These are phyloP conservation scores for Nakaseomyces nivariensis DNA, from an alignment of 1,139 yeast species.

Conservation along the genomic window DNA sequence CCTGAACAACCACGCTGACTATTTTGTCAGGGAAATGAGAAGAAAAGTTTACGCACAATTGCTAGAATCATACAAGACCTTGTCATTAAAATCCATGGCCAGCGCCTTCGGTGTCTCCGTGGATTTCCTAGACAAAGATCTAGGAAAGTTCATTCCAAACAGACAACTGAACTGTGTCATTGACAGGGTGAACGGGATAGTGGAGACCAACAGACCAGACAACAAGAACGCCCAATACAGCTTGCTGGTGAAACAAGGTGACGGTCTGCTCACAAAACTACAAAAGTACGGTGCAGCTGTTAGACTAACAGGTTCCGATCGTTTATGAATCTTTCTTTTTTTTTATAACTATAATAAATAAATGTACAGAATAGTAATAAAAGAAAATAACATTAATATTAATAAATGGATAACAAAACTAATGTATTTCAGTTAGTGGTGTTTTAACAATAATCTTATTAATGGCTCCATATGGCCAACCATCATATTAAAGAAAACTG, in stretches of 20 bases:
- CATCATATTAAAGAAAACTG: not conserved
- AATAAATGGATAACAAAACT: too few relatives aligned
- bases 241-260: slow-evolving; percentile 82
- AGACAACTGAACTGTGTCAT: slow-evolving; percentile 91
- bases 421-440: too few relatives aligned
- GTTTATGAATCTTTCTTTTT: slow-evolving; percentile 28
- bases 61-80: slow-evolving; percentile 85
- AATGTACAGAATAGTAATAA: not conserved
- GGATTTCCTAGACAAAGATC: slow-evolving; percentile 72
- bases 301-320: slow-evolving; percentile 84
- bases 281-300: slow-evolving; percentile 98
- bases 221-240: slow-evolving; percentile 93
- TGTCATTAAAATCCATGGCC: slow-evolving; percentile 89
- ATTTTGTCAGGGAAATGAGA: slow-evolving; percentile 84
- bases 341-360: not conserved
- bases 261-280: slow-evolving; percentile 79
- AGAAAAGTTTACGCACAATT: slow-evolving; percentile 92
- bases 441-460: not conserved
- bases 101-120: slow-evolving; percentile 80
- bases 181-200: slow-evolving; percentile 90
- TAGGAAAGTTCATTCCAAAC: slow-evolving; percentile 85
- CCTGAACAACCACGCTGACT: slow-evolving; percentile 69
- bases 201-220: slow-evolving; percentile 93
- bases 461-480: not conserved
- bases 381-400: not conserved